These are phyloP conservation scores for Rhazya stricta DNA, from an alignment of 257 asterid species.

Conservation along the genomic window DNA sequence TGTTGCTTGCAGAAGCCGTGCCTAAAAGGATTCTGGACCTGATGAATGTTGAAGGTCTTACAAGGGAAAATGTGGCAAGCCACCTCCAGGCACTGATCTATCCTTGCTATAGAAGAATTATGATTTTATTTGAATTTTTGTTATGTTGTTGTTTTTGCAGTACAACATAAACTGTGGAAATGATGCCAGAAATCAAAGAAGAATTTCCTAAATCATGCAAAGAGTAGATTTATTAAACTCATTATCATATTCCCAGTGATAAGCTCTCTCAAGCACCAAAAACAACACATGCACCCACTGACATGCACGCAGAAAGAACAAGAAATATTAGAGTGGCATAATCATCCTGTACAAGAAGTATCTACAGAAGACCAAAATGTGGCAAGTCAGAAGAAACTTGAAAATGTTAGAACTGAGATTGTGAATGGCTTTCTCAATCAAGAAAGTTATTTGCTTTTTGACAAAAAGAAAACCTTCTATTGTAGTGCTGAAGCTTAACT, in stretches of 20 bases:
- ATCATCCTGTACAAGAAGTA: neutral
- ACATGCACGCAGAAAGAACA: neutral
- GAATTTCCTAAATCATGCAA: neutral
- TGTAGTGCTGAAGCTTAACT: neutral
- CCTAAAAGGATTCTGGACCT: conserved; percentile 84
- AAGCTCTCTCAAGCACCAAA: neutral
- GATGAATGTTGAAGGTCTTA: conserved; percentile 85
- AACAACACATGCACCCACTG: neutral
- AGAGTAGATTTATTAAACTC: neutral
- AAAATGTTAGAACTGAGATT: neutral
- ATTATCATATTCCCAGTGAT: neutral
- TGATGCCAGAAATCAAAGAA: neutral
- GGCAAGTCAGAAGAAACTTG: neutral
- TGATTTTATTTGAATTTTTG: conserved; percentile 4
- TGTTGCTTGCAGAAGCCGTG: conserved; percentile 61
- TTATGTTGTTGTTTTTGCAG: neutral
- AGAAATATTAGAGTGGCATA: neutral
- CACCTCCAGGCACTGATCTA: conserved; percentile 75
- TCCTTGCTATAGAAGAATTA: conserved; percentile 10
- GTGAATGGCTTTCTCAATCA: neutral
- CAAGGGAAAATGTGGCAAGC: conserved; percentile 89
- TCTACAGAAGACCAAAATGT: neutral
- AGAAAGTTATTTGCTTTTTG: neutral
- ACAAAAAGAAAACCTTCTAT: too few species aligned
- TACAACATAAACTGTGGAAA: neutral